phyloP scores from a whole-genome alignment of 1,284 basidiomycete species.

The Trichosporon coremiiforme region DNA sequence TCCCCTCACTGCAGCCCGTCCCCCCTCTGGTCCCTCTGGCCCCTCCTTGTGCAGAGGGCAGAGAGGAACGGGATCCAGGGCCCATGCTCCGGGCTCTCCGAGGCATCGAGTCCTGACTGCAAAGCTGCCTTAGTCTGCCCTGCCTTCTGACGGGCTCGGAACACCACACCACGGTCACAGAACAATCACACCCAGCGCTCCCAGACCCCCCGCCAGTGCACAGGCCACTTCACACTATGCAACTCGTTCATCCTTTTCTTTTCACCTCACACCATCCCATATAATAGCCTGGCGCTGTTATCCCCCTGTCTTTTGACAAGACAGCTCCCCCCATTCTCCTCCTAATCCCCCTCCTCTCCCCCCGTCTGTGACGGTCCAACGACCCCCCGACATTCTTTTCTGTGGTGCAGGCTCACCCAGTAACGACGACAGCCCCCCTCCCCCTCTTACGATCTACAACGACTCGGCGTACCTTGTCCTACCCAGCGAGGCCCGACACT shows the following conservation, averaged over 20 bases:
- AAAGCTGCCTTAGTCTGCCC: conserved; percentile 5
- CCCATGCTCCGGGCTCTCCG: neutral
- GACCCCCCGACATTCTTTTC: conserved; percentile 19
- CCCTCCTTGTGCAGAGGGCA: too few species aligned
- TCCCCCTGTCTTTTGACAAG: conserved; percentile 17
- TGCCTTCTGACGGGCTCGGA: neutral
- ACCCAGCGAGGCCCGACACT: neutral
- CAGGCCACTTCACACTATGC: conserved; percentile 8
- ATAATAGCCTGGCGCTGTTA: conserved; percentile 13
- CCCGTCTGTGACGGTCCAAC: conserved; percentile 19
- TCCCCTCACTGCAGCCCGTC: too few species aligned
- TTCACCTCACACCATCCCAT: conserved; percentile 1
- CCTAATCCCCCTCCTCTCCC: neutral
- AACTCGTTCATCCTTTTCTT: conserved; percentile 4
- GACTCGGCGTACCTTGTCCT: conserved; percentile 6
- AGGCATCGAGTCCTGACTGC: neutral
- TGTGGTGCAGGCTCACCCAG: conserved; percentile 17
- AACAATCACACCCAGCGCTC: conserved; percentile 4
- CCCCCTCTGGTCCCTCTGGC: too few species aligned
- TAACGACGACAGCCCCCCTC: conserved; percentile 11
- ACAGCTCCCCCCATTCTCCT: conserved; percentile 6
- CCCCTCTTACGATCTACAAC: neutral
- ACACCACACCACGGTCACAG: conserved; percentile 4
- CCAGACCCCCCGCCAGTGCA: conserved; percentile 11
- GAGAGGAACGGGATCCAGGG: conserved; percentile 3